Evolutionary conservation across 2,329 filamentous ascomycete species (phyloP).

Genomic region (Microsporum ferrugineum): DNA sequence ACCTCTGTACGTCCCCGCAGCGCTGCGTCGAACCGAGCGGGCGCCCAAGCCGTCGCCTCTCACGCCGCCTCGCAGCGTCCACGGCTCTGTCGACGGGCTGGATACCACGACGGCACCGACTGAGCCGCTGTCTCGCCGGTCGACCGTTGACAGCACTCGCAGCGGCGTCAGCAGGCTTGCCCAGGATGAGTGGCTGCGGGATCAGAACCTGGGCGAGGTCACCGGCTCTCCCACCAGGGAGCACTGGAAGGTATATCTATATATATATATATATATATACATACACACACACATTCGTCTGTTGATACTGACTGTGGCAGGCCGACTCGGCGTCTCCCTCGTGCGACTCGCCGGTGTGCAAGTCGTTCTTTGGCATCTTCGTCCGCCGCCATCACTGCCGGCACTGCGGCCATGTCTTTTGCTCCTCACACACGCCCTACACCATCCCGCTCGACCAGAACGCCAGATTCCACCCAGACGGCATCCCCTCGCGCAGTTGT

Average conservation of each 20-base stretch:
- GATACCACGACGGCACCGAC: slow-evolving; percentile 23
- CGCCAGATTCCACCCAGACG: slow-evolving; percentile 51
- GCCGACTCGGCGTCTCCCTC: slow-evolving; percentile 46
- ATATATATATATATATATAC: not conserved
- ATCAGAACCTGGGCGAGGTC: slow-evolving; percentile 43
- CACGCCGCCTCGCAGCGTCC: slow-evolving; percentile 43
- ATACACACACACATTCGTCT: not conserved
- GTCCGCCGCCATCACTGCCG: slow-evolving; percentile 55
- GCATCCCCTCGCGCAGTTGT: slow-evolving; percentile 45
- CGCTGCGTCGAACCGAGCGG: slow-evolving; percentile 49
- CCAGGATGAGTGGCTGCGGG: slow-evolving; percentile 43
- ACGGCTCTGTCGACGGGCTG: slow-evolving; percentile 43
- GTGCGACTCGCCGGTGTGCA: slow-evolving; percentile 49
- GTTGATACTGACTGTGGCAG: slow-evolving; percentile 24
- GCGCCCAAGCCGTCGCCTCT: slow-evolving; percentile 35
- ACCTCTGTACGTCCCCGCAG: slow-evolving; percentile 53
- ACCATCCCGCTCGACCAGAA: slow-evolving; percentile 52
- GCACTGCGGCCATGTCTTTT: slow-evolving; percentile 56
- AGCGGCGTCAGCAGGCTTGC: slow-evolving; percentile 37
- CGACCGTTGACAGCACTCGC: slow-evolving; percentile 32
- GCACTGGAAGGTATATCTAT: slow-evolving; percentile 53
- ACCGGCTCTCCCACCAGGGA: slow-evolving; percentile 50
- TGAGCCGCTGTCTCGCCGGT: slow-evolving; percentile 28
- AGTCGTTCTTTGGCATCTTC: slow-evolving; percentile 49
- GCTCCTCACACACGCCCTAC: slow-evolving; percentile 46